Evolutionary conservation across 306 rosid genomes (phyloP).

Genomic region (Sechiopsis laciniata): DNA sequence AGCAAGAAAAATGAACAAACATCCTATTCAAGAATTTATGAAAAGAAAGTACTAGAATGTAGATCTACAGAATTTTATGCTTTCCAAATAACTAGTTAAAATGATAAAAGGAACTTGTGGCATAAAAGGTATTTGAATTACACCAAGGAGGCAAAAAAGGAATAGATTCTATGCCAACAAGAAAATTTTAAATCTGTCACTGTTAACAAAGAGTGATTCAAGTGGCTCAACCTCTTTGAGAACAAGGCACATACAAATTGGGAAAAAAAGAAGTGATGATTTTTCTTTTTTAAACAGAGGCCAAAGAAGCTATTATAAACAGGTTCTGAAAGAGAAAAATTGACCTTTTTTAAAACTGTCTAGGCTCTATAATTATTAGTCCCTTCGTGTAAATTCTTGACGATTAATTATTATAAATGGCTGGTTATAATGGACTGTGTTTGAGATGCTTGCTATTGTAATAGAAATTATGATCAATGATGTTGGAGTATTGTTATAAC

Average conservation of each 20-base stretch:
- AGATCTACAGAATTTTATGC: conserved; percentile 1
- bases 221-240: not conserved
- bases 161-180: conserved; percentile 3
- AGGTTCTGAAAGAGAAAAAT: not conserved
- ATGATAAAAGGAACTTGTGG: not conserved
- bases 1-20: not conserved
- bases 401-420: too few species aligned
- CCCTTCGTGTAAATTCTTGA: not conserved
- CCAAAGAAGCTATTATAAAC: not conserved
- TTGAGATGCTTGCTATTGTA: too few species aligned
- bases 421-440: too few species aligned
- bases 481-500: too few species aligned
- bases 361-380: not conserved
- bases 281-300: not conserved
- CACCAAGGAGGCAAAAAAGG: not conserved
- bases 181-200: not conserved
- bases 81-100: not conserved
- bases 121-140: not conserved
- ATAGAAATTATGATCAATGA: too few species aligned
- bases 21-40: not conserved
- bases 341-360: not conserved
- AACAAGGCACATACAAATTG: not conserved
- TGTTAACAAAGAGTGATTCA: conserved; percentile 1
- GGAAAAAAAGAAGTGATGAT: not conserved
- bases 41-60: not conserved